These are phyloP conservation scores for Saturnispora kantuleensis DNA, from an alignment of 805 yeast genomes.

Conservation along the genomic window DNA sequence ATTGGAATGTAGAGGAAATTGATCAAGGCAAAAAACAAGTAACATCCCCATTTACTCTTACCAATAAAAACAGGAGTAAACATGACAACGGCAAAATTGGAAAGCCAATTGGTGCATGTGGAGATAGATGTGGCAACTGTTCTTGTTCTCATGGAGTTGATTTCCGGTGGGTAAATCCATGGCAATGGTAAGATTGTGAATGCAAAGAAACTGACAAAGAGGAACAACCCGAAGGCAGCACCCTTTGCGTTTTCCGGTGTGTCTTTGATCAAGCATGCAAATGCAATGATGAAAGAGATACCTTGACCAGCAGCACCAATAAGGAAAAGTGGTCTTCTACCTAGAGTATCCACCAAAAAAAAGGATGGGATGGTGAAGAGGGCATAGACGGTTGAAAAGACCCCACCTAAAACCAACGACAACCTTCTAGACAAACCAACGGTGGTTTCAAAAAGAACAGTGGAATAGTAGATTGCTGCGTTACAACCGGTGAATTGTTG, in stretches of 20 bases:
- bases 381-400: constrained; percentile 53
- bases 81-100: constrained; percentile 61
- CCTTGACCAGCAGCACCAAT: constrained; percentile 44
- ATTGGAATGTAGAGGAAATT: constrained; percentile 54
- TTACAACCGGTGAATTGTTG: constrained; percentile 67
- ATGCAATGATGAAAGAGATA: constrained; percentile 38
- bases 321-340: constrained; percentile 48
- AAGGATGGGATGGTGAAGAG: constrained; percentile 53
- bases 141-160: constrained; percentile 58
- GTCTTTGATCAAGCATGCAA: constrained; percentile 35
- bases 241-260: constrained; percentile 41
- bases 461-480: constrained; percentile 58
- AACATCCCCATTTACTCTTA: constrained; percentile 52
- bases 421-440: constrained; percentile 42
- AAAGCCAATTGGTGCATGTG: constrained; percentile 61
- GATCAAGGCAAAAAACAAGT: constrained; percentile 57
- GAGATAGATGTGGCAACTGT: constrained; percentile 56
- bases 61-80: constrained; percentile 50
- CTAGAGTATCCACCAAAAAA: constrained; percentile 48
- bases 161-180: constrained; percentile 63
- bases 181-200: constrained; percentile 32
- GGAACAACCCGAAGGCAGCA: constrained; percentile 59
- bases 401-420: constrained; percentile 56
- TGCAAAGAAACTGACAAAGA: constrained; percentile 49
- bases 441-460: constrained; percentile 43